Base-by-base conservation (phyloP, 371 early-diverging fungal species). In the Thermomucor indicae-seudaticae region DNA sequence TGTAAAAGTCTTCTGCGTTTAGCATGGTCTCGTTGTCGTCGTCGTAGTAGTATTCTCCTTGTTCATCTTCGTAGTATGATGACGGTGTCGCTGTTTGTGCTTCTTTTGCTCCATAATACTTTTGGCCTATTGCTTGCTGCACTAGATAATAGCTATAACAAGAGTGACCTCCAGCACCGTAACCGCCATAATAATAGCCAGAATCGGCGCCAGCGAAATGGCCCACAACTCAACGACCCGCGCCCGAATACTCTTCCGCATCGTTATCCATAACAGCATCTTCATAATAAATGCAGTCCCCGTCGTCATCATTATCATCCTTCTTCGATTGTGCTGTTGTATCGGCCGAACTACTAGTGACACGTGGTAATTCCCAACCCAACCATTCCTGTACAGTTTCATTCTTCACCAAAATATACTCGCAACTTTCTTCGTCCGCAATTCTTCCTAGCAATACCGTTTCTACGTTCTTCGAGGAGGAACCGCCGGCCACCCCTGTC, bases 391-490 rank as follows among this genome's bases (percentile, higher is more conserved):
- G 62, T 4, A 67, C 35, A 43, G 88, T 79, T 35, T 89, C 89
- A 50, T 91, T 90, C 59, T 92, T 91, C 29, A 91, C 77, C 25
- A 96, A 62, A 10, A 93, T 58, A 51, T 91, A 96, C 53, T 89
- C 79, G 32, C 85, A 75, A 23, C 84, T 82, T 23, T 92, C 69
- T 62, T 94, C 91, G 7, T 85, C 78, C 2, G 93, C 95, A 31
- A 96, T 79, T 4, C 93, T 74, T 7, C 72, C 67, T 1, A 81
- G 73, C 5, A 51, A 19, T 7, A 39, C 32, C 14, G 57, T 39
- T 6, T 41, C 55, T 16, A 19, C 49, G 32, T 17, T 30, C 17
- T n/a, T n/a, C n/a, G n/a, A n/a, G n/a, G n/a, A n/a, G n/a, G n/a
- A n/a, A n/a, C n/a, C n/a, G n/a, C 70, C 62, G 52, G 70, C 69